Base-by-base conservation (phyloP, 208 protist genomes). In the Acanthamoeba triangularis region DNA sequence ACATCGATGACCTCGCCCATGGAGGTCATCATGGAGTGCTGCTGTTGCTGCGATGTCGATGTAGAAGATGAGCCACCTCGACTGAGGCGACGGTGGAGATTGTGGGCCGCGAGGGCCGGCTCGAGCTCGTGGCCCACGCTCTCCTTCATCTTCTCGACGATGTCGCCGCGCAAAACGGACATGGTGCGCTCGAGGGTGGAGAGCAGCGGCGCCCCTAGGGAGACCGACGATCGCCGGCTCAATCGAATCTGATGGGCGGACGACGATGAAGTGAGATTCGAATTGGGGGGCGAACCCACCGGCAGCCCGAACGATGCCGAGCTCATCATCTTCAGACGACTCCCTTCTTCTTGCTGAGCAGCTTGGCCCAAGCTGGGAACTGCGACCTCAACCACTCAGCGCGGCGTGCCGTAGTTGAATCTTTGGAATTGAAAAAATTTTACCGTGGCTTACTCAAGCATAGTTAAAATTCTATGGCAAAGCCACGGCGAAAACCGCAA, bases 61-160 rank as follows among this genome's bases (percentile, higher is more conserved):
- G 72, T 80, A 0, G 30, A 80, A 28, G 72, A 80, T 20, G 72
- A 80, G 18, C 72, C 72, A 11, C 72, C 72, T 7, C 72, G 72
- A 13, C 72, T 80, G 25, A 80, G 72, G 35, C 72, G 72, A 30
- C 72, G 72, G 6, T 80, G 72, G 33, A 49, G 72, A 80, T 80
- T 80, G 72, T 80, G 72, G 30, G 72, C 72, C 2, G 72, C 72
- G 72, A 80, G 30, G 72, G 72, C 72, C 6, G 30, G 35, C 33
- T 80, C 72, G 35, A 80, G 72, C 72, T 80, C 72, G 72, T 23
- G 28, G 30, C 72, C 72, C 37, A 80, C 72, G 35, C 35, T 49
- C 37, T 80, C 72, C 35, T 47, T 37, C 72, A 80, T 80, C 72
- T 25, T 37, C 72, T 80, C 72, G n/a, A 80, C 72, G 37, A 80